Base-by-base conservation (phyloP, 192 early-diverging fungal genomes). In the Cladochytrium replicatum region DNA sequence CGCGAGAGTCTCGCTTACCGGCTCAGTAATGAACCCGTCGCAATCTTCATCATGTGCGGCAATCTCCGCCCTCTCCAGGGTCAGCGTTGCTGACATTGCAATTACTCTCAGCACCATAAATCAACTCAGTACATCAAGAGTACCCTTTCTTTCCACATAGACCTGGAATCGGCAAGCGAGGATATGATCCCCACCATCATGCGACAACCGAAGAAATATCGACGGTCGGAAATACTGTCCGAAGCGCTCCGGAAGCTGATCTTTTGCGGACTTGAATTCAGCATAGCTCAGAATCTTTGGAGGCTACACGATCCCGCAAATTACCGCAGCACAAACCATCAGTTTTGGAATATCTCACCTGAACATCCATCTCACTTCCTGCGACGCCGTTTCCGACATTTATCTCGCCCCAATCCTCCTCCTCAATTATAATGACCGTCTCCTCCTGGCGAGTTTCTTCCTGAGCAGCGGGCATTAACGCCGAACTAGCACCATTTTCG, bases 131-230 rank as follows among this genome's bases (percentile, higher is more conserved):
- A 13, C 0, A 2, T 22, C 7, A 15, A 23, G 58, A 30, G 0
- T 43, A 74, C 72, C 69, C 60, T 63, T 73, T 8, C 72, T 54
- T 38, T 66, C 32, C 11, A 74, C 63, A 42, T 67, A 74, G 29
- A 61, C 68, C 46, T 54, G 69, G 42, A 60, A 73, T 46, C 63
- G 56, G 7, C 55, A 22, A 26, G 67, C 52, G 21, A 52, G 26
- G 25, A 74, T 61, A 11, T 19, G 27, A 1, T 59, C 68, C 2
- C 29, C 34, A 5, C 55, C 64, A 28, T 69, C 64, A 1, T 46
- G 32, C n/a, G 55, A 39, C 32, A 74, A 61, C 9, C 55, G 49
- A 29, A 70, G 43, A 43, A 61, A 74, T 2, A 51, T 58, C 6
- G 59, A 63, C 21, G 71, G 52, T 37, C 32, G 31, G 28, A 73